These are phyloP conservation scores for Lippia alba DNA, from an alignment of 305 asterid genomes.

Conservation along the genomic window DNA sequence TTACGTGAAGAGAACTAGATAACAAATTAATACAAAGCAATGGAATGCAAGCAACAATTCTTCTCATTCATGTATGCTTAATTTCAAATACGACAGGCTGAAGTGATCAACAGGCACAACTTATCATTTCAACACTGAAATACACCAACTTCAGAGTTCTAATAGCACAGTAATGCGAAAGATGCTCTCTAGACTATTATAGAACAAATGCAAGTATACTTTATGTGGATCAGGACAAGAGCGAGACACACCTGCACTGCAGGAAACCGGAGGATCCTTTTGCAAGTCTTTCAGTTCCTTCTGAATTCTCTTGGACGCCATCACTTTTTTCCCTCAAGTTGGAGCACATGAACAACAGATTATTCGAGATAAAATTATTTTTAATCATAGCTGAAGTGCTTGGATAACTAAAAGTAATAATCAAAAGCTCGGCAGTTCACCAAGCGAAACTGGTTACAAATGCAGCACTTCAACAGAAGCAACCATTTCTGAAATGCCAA, in stretches of 20 bases:
- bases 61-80: background rate
- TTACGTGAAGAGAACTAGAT: background rate
- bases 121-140: background rate
- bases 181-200: no score
- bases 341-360: background rate
- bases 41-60: background rate
- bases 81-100: background rate
- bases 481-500: background rate
- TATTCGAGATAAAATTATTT: background rate
- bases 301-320: conserved; percentile 56
- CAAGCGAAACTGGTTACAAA: background rate
- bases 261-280: conserved; percentile 52
- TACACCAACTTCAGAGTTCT: background rate
- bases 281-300: conserved; percentile 53
- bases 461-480: background rate
- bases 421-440: background rate
- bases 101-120: background rate
- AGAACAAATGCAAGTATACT: no score
- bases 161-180: background rate
- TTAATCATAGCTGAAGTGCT: background rate
- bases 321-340: conserved; percentile 19
- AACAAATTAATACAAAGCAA: background rate
- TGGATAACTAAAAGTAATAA: background rate
- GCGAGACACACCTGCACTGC: conserved; percentile 49
- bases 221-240: background rate